A percentile compares a stretch with the other conserved stretches of the same genome.
Evolutionary conservation across 768 basidiomycete genomes (phyloP).

Genomic region (Naganishia antarctica): DNA sequence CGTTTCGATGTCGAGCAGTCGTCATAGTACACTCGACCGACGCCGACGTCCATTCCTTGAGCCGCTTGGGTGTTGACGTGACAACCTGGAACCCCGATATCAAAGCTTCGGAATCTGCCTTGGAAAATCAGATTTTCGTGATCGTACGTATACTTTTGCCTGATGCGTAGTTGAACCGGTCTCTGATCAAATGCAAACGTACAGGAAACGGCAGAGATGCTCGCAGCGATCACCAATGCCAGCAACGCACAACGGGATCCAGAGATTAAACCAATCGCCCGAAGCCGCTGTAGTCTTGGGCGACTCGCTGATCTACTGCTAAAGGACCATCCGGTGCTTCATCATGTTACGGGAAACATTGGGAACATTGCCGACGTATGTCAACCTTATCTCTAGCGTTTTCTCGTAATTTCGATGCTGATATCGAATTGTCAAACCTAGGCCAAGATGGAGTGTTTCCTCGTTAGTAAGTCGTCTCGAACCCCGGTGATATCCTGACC

Average conservation of each 20-base stretch:
- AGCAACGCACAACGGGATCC: background rate
- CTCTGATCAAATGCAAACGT: background rate
- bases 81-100: conserved; percentile 32
- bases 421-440: background rate
- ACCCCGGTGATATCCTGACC: background rate
- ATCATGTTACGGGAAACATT: conserved; percentile 35
- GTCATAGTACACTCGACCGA: conserved; percentile 38
- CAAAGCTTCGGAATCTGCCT: conserved; percentile 33
- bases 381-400: too few relatives aligned
- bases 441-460: conserved; percentile 35
- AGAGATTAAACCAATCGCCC: background rate
- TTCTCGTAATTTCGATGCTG: too few relatives aligned
- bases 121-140: conserved; percentile 34
- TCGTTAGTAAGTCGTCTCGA: conserved; percentile 33
- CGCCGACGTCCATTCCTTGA: conserved; percentile 24
- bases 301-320: background rate
- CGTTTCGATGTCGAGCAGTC: conserved; percentile 28
- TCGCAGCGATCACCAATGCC: conserved; percentile 34
- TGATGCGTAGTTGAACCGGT: too few relatives aligned
- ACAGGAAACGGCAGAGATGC: conserved; percentile 41
- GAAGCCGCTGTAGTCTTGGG: background rate
- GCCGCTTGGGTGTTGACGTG: conserved; percentile 35
- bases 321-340: background rate
- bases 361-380: conserved; percentile 44
- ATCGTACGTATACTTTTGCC: conserved; percentile 38